Evolutionary conservation across 1,284 basidiomycete species (phyloP).

Genomic region (Leccinum fallax): DNA sequence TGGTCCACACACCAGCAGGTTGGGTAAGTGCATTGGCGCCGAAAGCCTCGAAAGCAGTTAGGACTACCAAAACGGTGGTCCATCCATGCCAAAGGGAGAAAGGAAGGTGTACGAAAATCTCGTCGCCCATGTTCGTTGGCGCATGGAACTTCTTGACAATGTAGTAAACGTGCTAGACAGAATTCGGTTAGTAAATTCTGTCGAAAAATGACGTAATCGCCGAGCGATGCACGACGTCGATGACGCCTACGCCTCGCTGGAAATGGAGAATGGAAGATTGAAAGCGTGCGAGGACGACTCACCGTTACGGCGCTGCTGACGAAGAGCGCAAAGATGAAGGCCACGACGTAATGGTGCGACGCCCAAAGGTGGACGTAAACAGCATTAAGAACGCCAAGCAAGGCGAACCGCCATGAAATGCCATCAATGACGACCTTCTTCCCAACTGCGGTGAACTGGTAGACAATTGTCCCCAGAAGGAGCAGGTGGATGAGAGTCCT

Average conservation of each 20-base stretch:
- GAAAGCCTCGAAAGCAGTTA: conserved; percentile 90
- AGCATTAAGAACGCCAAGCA: conserved; percentile 82
- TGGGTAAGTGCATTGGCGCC: conserved; percentile 73
- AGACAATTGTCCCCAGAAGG: conserved; percentile 85
- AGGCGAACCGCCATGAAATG: conserved; percentile 86
- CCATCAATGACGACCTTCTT: conserved; percentile 84
- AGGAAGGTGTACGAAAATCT: conserved; percentile 82
- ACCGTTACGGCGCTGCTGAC: conserved; percentile 81
- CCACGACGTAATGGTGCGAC: conserved; percentile 68
- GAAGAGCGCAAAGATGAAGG: conserved; percentile 86
- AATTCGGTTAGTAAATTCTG: conserved; percentile 14
- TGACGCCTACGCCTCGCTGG: conserved; percentile 3
- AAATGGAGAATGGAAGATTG: conserved; percentile 17
- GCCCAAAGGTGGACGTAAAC: conserved; percentile 86
- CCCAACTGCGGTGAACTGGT: conserved; percentile 85
- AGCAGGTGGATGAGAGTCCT: conserved; percentile 86
- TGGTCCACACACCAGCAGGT: conserved; percentile 84
- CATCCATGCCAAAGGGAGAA: conserved; percentile 96
- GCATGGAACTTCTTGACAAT: conserved; percentile 85
- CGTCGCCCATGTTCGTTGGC: conserved; percentile 66
- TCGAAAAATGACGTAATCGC: conserved; percentile 5
- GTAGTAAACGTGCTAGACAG: conserved; percentile 82
- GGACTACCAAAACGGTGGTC: conserved; percentile 88
- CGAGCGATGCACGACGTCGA: conserved; percentile 2
- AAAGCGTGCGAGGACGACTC: conserved; percentile 24